Evolutionary conservation across 140 eudicot species (phyloP).

Genomic region (Oenanthe javanica): DNA sequence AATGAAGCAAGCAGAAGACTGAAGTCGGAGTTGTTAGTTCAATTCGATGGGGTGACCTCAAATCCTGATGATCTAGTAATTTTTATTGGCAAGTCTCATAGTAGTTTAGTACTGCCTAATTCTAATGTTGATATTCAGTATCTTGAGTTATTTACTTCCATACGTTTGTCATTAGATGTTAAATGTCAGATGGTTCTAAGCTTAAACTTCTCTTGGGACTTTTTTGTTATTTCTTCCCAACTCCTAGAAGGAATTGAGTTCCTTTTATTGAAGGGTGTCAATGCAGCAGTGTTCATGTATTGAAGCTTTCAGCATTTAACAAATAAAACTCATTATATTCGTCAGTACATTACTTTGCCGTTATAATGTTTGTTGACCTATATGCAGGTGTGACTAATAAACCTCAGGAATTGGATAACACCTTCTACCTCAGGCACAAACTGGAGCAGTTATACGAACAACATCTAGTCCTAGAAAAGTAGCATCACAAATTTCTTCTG

Average conservation of each 20-base stretch:
- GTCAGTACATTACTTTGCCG: neutral
- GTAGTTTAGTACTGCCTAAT: constrained; percentile 5
- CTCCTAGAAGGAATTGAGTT: neutral
- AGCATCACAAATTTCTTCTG: constrained; percentile 32
- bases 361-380: neutral
- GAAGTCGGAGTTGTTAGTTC: constrained; percentile 94
- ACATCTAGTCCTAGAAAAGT: constrained; percentile 51
- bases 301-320: neutral
- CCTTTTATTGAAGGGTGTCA: neutral
- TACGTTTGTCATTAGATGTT: no score
- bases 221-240: neutral
- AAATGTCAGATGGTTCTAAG: neutral
- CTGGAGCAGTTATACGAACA: constrained; percentile 25
- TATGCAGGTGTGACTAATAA: constrained; percentile 94
- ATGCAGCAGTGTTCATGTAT: neutral
- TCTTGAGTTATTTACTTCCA: neutral
- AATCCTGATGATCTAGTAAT: constrained; percentile 75
- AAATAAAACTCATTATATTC: neutral
- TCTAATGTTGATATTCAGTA: neutral
- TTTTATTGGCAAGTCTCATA: constrained; percentile 63
- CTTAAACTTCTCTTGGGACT: neutral
- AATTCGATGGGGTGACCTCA: constrained; percentile 94
- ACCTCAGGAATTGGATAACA: constrained; percentile 94
- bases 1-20: constrained; percentile 99
- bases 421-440: constrained; percentile 37